Evolutionary conservation across 2,329 filamentous ascomycete species (phyloP), one percentile per base, ranked within the genome.

Genomic region (Thermoascus crustaceus): DNA sequence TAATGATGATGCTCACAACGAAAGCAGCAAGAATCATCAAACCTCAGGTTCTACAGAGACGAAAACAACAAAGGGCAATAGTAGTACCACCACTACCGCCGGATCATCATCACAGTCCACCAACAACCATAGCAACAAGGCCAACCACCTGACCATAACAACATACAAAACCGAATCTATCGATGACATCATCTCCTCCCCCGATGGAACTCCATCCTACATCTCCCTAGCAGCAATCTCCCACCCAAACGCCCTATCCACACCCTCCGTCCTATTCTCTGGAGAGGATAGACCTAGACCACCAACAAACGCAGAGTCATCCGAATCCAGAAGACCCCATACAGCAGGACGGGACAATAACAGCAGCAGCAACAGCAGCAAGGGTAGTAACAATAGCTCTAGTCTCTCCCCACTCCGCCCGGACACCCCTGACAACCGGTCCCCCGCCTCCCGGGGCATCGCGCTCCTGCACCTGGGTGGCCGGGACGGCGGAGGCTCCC

Each of bases 401-500:
- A 41, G 36, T n/a, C 32, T 52, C 7, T 35, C 47, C 19, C 43
- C 42, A 7, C 34, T 53, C 11, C 46, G 49, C 27, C 49, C 52
- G 21, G 49, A 54, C 37, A 58, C 49, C 27, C 52, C 54, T 37
- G 51, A 54, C 32, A 42, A 54, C 25, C 44, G 26, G 14, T 54
- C 7, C 40, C 51, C 14, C 53, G 58, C 19, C 43, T 43, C 7
- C 51, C 51, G 10, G 38, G 43, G 51, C 25, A 45, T 58, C 14
- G 54, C 53, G 13, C 51, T 62, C 16, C 46, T 59, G 19, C 53
- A 56, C 37, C 50, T 63, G 3, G 55, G 53, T 18, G 67, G 65
- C 32, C 61, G 66, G 27, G 67, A 70, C 38, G 64, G 63, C 22
- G 67, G 66, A 18, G 66, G 66, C 14, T 67, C 65, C 7, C 47